Conservation (phyloP, 2,329 filamentous ascomycete species). For the Neofusicoccum umdonicola region DNA sequence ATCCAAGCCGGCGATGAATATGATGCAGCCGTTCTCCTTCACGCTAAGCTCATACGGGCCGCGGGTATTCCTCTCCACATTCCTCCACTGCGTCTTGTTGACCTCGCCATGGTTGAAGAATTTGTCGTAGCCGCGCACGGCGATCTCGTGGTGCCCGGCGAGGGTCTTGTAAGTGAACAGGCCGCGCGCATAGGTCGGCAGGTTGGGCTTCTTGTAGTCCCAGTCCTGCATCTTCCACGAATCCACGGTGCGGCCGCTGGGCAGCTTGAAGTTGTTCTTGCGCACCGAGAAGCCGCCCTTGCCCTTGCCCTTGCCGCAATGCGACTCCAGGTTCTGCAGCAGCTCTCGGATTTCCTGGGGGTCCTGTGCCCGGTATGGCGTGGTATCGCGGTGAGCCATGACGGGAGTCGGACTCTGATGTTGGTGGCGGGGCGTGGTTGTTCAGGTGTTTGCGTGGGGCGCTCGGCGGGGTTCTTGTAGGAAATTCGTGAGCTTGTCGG, state of each 20-base stretch:
- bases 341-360: constrained; percentile 64
- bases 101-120: constrained; percentile 96
- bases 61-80: constrained; percentile 70
- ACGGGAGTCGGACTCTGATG: neutral
- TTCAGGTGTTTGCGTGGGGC: neutral
- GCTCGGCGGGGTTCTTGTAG: neutral
- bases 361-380: constrained; percentile 69
- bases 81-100: constrained; percentile 74
- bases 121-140: constrained; percentile 91
- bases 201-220: constrained; percentile 85
- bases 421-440: neutral
- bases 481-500: neutral
- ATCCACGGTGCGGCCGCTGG: constrained; percentile 67
- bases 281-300: constrained; percentile 69
- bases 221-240: constrained; percentile 94
- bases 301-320: constrained; percentile 45
- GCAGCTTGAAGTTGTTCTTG: constrained; percentile 74
- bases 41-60: constrained; percentile 94
- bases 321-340: constrained; percentile 61
- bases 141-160: constrained; percentile 71
- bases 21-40: constrained; percentile 99
- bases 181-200: constrained; percentile 90
- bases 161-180: constrained; percentile 80
- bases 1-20: constrained; percentile 89
- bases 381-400: constrained; percentile 54